Conservation (phyloP, 345 rosid species). For the Eucalyptus erythrocorys region DNA sequence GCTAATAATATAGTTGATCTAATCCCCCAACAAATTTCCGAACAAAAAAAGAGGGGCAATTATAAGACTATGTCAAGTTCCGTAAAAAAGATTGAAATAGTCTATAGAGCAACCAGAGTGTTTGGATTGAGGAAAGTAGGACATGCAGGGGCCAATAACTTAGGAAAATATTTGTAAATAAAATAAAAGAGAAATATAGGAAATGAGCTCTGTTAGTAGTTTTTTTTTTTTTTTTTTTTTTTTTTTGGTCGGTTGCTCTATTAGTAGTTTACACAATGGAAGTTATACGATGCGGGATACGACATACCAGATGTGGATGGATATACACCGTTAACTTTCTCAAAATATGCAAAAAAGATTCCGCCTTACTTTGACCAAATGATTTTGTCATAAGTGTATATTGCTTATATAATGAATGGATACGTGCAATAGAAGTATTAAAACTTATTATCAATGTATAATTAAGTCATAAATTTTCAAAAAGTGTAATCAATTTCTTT, state of each 20-base stretch:
- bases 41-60: not conserved
- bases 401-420: not conserved
- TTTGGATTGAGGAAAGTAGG: not conserved
- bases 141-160: not conserved
- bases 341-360: not conserved
- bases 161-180: not conserved
- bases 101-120: not conserved
- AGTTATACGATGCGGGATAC: not conserved
- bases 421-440: too few relatives aligned
- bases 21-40: not conserved
- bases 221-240: too few relatives aligned
- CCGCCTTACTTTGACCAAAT: not conserved
- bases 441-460: accelerated
- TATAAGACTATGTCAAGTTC: not conserved
- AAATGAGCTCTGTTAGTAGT: not conserved
- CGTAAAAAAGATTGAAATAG: not conserved
- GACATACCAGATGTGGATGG: not conserved
- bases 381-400: not conserved
- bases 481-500: too few relatives aligned
- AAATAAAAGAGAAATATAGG: not conserved
- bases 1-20: not conserved
- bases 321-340: not conserved
- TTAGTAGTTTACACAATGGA: not conserved
- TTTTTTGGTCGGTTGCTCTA: too few relatives aligned
- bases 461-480: not conserved